Evolutionary conservation across 164 flowering plant genomes (phyloP), one percentile per base, ranked within the genome.

Genomic region (Cinnamomum micranthum): DNA sequence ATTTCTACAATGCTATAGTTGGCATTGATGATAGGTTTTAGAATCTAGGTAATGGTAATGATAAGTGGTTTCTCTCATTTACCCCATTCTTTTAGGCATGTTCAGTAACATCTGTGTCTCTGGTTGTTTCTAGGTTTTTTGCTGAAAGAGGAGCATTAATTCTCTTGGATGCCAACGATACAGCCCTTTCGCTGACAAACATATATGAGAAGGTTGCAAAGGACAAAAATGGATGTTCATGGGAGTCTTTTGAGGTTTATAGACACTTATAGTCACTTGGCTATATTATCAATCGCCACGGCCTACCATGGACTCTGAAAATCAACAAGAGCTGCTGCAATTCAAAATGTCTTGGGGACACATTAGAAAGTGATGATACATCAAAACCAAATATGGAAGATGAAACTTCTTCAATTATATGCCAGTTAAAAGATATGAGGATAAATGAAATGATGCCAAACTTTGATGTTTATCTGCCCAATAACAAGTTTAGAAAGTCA

Each of bases 381-480:
- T 25, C 68, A 50, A 74, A 77, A 3, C 59, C 41, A 35, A 23
- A 58, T 4, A 81, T 69, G 65, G 25, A 50, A 41, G 79, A 74
- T 62, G 82, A 76, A 1, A 65, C n/a, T 63, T 23, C 17, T 72
- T 71, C 76, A 11, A 58, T 87, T 25, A 71, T 65, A 24, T 71
- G 77, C 31, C 62, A 76, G 70, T 75, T 90, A n/a, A 75, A 62
- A 25, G 73, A 79, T 55, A 41, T 92, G 81, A 84, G 81, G 28
- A 81, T 93, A 27, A 73, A 68, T 35, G 89, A 83, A 74, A 64
- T 79, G 27, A 80, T 75, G 71, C 92, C 81, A 11, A 70, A 76
- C 68, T 95, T 86, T 84, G 92, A 91, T 77, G 91, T 95, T 68
- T 93, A 86, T 80, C 86, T 86, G 65, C 97, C 99, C 27, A 92